Evolutionary conservation across 2,329 filamentous ascomycete species (phyloP).

Genomic region (Talaromyces amestolkiae): DNA sequence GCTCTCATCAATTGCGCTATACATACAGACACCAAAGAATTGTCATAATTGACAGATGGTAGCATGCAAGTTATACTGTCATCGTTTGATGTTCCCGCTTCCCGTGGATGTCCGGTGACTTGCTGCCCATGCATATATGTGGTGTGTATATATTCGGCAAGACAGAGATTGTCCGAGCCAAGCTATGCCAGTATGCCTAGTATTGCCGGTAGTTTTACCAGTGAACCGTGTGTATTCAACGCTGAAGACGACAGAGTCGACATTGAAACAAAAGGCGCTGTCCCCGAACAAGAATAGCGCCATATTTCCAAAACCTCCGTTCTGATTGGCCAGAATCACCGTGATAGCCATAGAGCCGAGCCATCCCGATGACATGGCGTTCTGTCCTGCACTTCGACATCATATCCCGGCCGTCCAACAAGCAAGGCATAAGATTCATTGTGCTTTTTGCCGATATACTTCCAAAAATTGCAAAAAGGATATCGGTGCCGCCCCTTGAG

Average conservation of each 20-base stretch:
- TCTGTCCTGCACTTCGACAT: constrained; percentile 1
- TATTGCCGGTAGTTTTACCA: background rate
- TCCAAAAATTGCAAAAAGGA: background rate
- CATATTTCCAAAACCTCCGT: background rate
- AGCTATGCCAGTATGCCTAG: background rate
- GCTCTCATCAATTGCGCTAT: constrained; percentile 1
- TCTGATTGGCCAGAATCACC: constrained; percentile 9
- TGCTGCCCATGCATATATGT: constrained; percentile 1
- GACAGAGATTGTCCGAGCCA: background rate
- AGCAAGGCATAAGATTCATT: background rate
- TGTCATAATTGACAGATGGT: constrained; percentile 3
- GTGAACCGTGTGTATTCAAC: background rate
- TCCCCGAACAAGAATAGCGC: constrained; percentile 13
- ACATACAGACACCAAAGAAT: constrained; percentile 36
- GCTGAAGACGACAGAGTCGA: background rate
- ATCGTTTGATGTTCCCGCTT: background rate
- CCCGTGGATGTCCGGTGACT: background rate
- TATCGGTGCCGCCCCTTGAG: background rate
- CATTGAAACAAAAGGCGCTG: background rate
- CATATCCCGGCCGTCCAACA: background rate
- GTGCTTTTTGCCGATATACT: background rate
- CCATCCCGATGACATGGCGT: constrained; percentile 3
- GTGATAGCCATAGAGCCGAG: constrained; percentile 3
- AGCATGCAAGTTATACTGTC: background rate
- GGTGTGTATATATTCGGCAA: background rate